phyloP scores from a whole-genome alignment of 176 grass and related monocot genomes.

The Raddia distichophylla region DNA sequence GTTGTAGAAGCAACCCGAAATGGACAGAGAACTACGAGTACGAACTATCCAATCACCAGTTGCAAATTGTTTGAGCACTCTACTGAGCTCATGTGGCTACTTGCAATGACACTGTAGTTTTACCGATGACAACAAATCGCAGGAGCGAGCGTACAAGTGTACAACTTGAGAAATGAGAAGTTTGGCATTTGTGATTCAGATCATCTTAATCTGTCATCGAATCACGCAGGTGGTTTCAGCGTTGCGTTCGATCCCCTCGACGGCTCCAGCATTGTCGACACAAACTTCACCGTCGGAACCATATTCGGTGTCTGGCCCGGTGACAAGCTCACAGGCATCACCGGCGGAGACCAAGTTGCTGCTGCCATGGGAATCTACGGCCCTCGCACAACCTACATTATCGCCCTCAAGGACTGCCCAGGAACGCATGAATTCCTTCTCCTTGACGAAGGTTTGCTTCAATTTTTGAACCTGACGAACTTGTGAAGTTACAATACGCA shows the following conservation, averaged over 20 bases:
- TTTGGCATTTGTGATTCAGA: background rate
- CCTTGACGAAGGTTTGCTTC: slow-evolving; percentile 68
- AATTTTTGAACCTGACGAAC: background rate
- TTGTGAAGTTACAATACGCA: background rate
- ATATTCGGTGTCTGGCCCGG: slow-evolving; percentile 98
- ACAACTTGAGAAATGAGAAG: background rate
- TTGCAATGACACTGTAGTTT: background rate
- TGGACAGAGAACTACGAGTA: background rate
- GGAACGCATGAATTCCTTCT: slow-evolving; percentile 98
- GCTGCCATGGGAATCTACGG: slow-evolving; percentile 98
- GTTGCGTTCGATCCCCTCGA: slow-evolving; percentile 96
- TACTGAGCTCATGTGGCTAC: background rate
- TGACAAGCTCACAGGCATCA: slow-evolving; percentile 85
- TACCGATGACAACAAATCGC: background rate
- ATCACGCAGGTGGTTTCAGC: slow-evolving; percentile 78
- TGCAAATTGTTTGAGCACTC: background rate
- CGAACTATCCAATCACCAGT: background rate
- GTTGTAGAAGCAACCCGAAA: background rate
- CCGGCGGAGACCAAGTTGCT: slow-evolving; percentile 77
- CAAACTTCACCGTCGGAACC: slow-evolving; percentile 95
- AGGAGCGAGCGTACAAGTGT: background rate
- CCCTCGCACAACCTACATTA: slow-evolving; percentile 83
- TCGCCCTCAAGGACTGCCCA: slow-evolving; percentile 90
- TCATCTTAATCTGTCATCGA: background rate
- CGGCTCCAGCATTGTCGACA: slow-evolving; percentile 95